Percentiles rank a stretch among this genome's conserved stretches.
Evolutionary conservation across 75 land plant species (phyloP).

Genomic region (Picea glauca): DNA sequence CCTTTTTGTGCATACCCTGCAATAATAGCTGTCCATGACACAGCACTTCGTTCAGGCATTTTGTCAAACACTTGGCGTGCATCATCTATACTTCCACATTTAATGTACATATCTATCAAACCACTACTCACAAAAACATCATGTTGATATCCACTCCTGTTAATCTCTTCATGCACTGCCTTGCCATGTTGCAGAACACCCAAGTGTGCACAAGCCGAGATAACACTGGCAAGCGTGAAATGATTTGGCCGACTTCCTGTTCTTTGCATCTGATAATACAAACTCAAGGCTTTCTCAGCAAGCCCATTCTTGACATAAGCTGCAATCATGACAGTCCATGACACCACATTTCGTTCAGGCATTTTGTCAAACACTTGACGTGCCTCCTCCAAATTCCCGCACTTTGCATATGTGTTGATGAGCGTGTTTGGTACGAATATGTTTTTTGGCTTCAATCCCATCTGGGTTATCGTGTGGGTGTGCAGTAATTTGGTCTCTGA

Average conservation of each 20-base stretch:
- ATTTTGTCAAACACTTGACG: conserved; percentile 28
- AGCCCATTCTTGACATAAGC: conserved; percentile 51
- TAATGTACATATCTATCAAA: conserved; percentile 60
- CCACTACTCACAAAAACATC: conserved; percentile 32
- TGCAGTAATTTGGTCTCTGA: background rate
- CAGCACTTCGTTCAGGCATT: conserved; percentile 28
- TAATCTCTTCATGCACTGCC: conserved; percentile 27
- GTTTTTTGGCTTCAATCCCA: background rate
- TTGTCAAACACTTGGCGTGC: conserved; percentile 34
- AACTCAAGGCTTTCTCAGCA: conserved; percentile 24
- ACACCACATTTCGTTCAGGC: conserved; percentile 31
- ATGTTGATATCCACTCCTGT: conserved; percentile 29
- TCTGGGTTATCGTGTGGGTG: conserved; percentile 2
- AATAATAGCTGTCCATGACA: conserved; percentile 57
- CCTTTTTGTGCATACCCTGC: conserved; percentile 25
- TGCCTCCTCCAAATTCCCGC: conserved; percentile 14
- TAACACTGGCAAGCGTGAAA: conserved; percentile 44
- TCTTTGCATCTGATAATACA: conserved; percentile 23
- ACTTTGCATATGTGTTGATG: conserved; percentile 19
- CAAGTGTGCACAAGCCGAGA: conserved; percentile 38
- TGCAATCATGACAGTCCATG: conserved; percentile 64
- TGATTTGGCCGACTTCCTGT: conserved; percentile 29
- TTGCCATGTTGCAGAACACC: conserved; percentile 18
- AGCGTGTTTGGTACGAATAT: conserved; percentile 20
- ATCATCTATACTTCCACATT: conserved; percentile 29